Evolutionary conservation across 2,329 filamentous ascomycete species (phyloP), one percentile per base, ranked within the genome.

Genomic region (Diaporthe sp.): DNA sequence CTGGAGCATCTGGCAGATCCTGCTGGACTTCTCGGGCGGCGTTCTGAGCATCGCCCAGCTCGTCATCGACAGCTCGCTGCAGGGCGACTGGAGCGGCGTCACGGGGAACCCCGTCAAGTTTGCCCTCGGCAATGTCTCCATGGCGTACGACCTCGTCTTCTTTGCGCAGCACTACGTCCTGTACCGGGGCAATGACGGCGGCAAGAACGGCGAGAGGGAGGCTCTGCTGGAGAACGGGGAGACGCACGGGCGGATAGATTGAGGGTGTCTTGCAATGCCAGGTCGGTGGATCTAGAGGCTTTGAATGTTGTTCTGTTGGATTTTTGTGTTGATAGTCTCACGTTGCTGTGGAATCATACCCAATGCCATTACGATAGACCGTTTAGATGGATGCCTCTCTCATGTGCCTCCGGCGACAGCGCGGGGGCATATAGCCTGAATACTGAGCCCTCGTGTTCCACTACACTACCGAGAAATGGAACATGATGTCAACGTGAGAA

Each of bases 61-160:
- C 76, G 85, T 92, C 30, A 92, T 98, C 75, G 97, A 98, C 85
- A 95, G 94, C 75, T 94, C 93, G 74, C 85, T 97, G 50, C 92
- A 97, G 82, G 89, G 89, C 72, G 95, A 98, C 85, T 98, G 96
- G 96, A 94, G 92, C 63, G 97, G 96, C 30, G 88, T 98, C 73
- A 95, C 93, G 0, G 96, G 96, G 1, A 98, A 98, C 82, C 94
- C 95, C 0, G 93, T 97, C 78, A 99, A 98, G 85, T 91, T 98
- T 74, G 91, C 92, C 3, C 88, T 98, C 55, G 94, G 94, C 19
- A 96, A 97, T 80, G 91, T 98, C 59, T 95, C 92, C 73, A 93
- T 98, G 79, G 82, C 94, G 3, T 98, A 98, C 82, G 96, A 98
- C 81, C 77, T 93, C 42, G 87, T 98, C 65, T 98, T 98, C 81